A percentile compares a stretch with the other conserved stretches of the same genome.
Conservation (phyloP, 2,329 filamentous ascomycete genomes). For the Aspergillus puulaauensis region DNA sequence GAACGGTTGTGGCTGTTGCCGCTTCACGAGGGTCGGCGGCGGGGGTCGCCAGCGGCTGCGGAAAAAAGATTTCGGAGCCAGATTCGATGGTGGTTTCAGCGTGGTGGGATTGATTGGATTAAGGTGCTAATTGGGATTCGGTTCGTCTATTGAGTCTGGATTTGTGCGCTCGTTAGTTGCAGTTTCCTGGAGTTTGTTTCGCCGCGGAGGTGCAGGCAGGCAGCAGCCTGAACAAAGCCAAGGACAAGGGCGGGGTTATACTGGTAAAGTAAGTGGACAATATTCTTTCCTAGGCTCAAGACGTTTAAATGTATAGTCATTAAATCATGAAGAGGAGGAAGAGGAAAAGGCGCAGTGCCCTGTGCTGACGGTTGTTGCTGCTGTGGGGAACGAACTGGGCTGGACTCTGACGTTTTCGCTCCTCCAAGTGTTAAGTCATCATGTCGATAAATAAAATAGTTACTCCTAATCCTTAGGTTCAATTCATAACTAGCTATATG, state of each 20-base stretch:
- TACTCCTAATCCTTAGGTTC: too few species aligned
- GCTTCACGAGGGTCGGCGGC: conserved; percentile 17
- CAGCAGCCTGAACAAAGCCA: too few species aligned
- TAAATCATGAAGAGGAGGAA: too few species aligned
- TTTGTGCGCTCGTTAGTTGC: neutral
- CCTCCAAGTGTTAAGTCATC: too few species aligned
- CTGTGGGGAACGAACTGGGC: neutral
- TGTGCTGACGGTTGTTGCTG: neutral
- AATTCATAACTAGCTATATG: too few species aligned
- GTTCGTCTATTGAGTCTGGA: neutral
- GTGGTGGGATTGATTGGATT: neutral
- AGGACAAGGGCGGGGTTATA: too few species aligned
- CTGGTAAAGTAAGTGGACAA: too few species aligned
- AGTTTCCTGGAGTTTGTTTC: neutral
- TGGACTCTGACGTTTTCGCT: too few species aligned
- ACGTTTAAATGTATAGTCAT: too few species aligned
- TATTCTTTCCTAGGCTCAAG: too few species aligned
- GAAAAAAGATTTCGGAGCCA: conserved; percentile 26
- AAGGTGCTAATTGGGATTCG: neutral
- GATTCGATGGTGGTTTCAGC: neutral
- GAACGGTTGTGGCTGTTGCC: conserved; percentile 14
- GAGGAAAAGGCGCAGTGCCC: too few species aligned
- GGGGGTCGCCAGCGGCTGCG: conserved; percentile 22
- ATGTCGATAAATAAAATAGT: too few species aligned
- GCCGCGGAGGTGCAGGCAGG: neutral